Evolutionary conservation across 257 asterid species (phyloP).

Genomic region (Echium plantagineum): DNA sequence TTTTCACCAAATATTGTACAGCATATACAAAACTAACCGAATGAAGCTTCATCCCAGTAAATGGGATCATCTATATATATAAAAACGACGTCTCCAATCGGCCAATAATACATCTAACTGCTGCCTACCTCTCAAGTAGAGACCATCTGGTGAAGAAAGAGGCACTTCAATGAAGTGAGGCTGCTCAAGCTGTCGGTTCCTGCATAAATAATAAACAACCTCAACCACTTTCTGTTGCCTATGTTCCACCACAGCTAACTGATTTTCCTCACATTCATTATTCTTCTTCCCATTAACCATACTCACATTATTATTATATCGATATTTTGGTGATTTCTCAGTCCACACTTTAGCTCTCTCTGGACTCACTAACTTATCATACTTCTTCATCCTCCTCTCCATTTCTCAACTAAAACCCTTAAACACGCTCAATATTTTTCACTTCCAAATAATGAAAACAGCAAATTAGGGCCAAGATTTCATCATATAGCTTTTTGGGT

Average conservation of each 20-base stretch:
- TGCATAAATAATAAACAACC: conserved; percentile 71
- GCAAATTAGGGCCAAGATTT: not conserved
- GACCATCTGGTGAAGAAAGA: conserved; percentile 72
- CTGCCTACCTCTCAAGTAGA: conserved; percentile 65
- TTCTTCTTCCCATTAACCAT: not conserved
- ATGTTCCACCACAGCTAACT: conserved; percentile 17
- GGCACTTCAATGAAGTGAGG: conserved; percentile 98
- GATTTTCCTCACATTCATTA: conserved; percentile 10
- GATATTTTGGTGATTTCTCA: conserved; percentile 79
- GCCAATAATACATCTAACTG: not conserved
- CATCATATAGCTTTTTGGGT: not conserved
- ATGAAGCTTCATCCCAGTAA: no score
- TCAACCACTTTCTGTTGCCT: conserved; percentile 36
- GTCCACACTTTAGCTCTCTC: conserved; percentile 93
- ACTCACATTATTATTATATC: conserved; percentile 20
- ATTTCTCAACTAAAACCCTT: conserved; percentile 30
- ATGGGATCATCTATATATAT: no score
- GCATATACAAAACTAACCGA: no score
- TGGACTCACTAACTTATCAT: conserved; percentile 54
- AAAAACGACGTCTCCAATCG: no score
- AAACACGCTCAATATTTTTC: not conserved
- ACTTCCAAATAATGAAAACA: not conserved
- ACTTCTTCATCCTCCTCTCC: conserved; percentile 49
- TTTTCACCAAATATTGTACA: no score
- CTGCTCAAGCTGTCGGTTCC: conserved; percentile 86